phyloP scores from a whole-genome alignment of 345 rosid species.

The Sisymbrium altissimum region DNA sequence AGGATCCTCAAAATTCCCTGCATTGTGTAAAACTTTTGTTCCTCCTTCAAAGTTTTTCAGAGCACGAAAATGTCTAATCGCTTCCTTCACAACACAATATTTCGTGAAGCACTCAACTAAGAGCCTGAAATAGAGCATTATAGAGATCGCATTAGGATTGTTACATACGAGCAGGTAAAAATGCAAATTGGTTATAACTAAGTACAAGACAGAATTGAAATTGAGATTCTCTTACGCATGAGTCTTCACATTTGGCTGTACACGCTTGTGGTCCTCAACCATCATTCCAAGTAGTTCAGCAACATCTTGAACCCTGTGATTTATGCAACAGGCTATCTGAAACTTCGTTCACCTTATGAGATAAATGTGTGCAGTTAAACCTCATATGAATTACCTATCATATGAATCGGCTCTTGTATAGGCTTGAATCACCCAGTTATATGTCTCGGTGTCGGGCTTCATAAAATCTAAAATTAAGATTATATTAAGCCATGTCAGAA shows the following conservation, averaged over 20 bases:
- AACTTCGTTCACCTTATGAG: neutral
- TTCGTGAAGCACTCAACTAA: constrained; percentile 95
- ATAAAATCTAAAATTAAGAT: constrained; percentile 57
- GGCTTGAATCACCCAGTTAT: constrained; percentile 97
- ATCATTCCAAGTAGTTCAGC: constrained; percentile 98
- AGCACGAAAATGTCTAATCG: constrained; percentile 94
- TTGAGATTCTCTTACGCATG: constrained; percentile 57
- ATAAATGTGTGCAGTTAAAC: neutral
- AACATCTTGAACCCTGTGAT: constrained; percentile 85
- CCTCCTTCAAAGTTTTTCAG: constrained; percentile 84
- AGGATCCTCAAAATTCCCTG: constrained; percentile 89
- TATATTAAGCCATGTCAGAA: neutral
- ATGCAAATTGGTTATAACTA: neutral
- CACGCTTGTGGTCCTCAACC: constrained; percentile 89
- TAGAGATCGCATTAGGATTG: neutral
- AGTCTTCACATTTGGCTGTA: constrained; percentile 88
- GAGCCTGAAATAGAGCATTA: constrained; percentile 53
- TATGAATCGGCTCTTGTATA: constrained; percentile 95
- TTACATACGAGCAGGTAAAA: neutral
- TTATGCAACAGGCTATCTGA: constrained; percentile 27
- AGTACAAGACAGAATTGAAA: constrained; percentile 1
- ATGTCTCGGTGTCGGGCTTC: constrained; percentile 94
- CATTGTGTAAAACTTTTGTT: constrained; percentile 55
- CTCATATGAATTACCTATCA: constrained; percentile 57
- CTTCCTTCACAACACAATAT: constrained; percentile 79